Evolutionary conservation across 805 yeast genomes (phyloP).

Genomic region (Saturnispora gosingensis): DNA sequence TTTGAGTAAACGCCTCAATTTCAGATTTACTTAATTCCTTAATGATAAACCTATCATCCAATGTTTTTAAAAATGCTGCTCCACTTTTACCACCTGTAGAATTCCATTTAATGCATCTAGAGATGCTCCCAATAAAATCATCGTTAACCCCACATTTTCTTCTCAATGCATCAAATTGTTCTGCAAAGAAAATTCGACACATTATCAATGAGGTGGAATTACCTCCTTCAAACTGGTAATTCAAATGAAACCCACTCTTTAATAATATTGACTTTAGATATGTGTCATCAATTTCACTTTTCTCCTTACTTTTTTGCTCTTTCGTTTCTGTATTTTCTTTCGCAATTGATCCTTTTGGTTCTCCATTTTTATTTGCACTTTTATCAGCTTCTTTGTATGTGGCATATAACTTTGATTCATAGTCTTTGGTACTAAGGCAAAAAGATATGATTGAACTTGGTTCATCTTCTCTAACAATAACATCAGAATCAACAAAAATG

Average conservation of each 20-base stretch:
- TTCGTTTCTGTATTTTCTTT: background rate
- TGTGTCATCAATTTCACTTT: background rate
- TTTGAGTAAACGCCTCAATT: slow-evolving; percentile 84
- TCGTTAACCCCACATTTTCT: slow-evolving; percentile 70
- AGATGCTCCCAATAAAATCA: slow-evolving; percentile 76
- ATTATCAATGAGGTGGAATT: slow-evolving; percentile 54
- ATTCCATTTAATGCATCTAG: slow-evolving; percentile 93
- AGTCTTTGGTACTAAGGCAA: slow-evolving; percentile 80
- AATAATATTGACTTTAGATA: slow-evolving; percentile 60
- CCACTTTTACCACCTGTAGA: slow-evolving; percentile 96
- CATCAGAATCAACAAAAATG: slow-evolving; percentile 86
- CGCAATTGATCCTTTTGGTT: background rate
- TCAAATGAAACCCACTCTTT: slow-evolving; percentile 79
- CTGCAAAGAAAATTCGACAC: slow-evolving; percentile 91
- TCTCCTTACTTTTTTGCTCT: background rate
- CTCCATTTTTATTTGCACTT: background rate
- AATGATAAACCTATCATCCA: slow-evolving; percentile 81
- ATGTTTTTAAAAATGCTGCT: slow-evolving; percentile 82
- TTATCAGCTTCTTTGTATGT: background rate
- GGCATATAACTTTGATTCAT: slow-evolving; percentile 31
- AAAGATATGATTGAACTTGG: slow-evolving; percentile 93
- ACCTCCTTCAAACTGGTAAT: slow-evolving; percentile 87
- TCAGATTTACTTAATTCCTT: slow-evolving; percentile 85
- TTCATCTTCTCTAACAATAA: slow-evolving; percentile 90
- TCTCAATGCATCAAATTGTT: slow-evolving; percentile 92